Evolutionary conservation across 202 grass and related monocot species (phyloP).

Genomic region (Bolboschoenoplectus hybrid): DNA sequence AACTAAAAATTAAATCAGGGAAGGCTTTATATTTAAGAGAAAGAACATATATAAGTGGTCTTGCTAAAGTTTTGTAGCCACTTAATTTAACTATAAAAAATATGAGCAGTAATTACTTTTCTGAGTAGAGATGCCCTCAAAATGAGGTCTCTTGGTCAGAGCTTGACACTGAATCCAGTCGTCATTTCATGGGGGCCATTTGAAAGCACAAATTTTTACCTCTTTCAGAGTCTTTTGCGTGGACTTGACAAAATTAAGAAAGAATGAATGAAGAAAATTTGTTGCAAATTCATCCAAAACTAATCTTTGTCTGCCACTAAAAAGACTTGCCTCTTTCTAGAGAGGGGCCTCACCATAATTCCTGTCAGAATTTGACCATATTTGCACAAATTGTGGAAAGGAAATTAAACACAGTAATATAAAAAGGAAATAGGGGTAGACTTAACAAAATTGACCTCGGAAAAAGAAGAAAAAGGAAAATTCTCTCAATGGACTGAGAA

Average conservation of each 20-base stretch:
- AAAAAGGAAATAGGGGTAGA: constrained; percentile 7
- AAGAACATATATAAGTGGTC: too few relatives aligned
- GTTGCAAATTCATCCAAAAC: constrained; percentile 24
- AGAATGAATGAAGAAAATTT: constrained; percentile 19
- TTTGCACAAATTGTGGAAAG: too few relatives aligned
- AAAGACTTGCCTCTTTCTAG: constrained; percentile 17
- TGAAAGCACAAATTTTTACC: neutral
- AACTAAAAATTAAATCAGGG: too few relatives aligned
- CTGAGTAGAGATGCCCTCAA: neutral
- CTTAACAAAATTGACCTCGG: neutral
- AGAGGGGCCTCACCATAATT: neutral
- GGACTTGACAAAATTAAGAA: constrained; percentile 33
- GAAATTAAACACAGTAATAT: neutral
- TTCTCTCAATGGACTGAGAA: constrained; percentile 7
- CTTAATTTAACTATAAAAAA: neutral
- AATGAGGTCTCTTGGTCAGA: constrained; percentile 17
- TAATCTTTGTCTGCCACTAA: constrained; percentile 19
- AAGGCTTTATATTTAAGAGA: too few relatives aligned
- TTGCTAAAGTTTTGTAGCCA: neutral
- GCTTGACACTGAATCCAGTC: neutral
- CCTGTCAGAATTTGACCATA: neutral
- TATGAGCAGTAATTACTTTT: neutral
- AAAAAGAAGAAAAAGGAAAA: neutral
- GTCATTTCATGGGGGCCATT: neutral
- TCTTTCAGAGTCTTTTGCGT: constrained; percentile 18